Conservation (phyloP, 2,329 filamentous ascomycete species). For the Talaromyces sp. region DNA sequence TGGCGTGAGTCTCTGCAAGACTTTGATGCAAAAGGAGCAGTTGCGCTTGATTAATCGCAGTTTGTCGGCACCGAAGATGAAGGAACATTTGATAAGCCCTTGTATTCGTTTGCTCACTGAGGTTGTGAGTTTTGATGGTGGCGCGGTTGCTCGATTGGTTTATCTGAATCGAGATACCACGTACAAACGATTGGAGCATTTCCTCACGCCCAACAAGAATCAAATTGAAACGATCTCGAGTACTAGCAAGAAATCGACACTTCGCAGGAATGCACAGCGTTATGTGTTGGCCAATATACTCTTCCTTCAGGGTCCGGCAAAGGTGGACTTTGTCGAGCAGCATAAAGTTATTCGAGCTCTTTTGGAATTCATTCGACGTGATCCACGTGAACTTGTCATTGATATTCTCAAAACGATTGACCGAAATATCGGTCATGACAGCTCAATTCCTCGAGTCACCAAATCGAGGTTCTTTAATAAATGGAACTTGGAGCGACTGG, state of each 20-base stretch:
- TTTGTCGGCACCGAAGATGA: slow-evolving; percentile 71
- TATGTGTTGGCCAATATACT: slow-evolving; percentile 76
- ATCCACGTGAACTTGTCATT: slow-evolving; percentile 67
- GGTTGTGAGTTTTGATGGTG: slow-evolving; percentile 79
- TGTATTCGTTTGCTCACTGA: slow-evolving; percentile 81
- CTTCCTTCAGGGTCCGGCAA: slow-evolving; percentile 69
- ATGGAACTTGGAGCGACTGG: slow-evolving; percentile 65
- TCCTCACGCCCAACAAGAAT: slow-evolving; percentile 64
- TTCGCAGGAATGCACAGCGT: slow-evolving; percentile 75
- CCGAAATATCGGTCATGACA: slow-evolving; percentile 67
- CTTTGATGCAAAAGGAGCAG: slow-evolving; percentile 73
- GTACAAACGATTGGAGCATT: slow-evolving; percentile 72
- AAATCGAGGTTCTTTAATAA: slow-evolving; percentile 75
- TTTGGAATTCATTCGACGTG: slow-evolving; percentile 70
- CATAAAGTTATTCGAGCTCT: slow-evolving; percentile 63
- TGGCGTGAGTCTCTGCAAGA: slow-evolving; percentile 73
- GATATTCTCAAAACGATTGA: slow-evolving; percentile 70
- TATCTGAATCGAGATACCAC: slow-evolving; percentile 74
- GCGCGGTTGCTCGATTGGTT: slow-evolving; percentile 68
- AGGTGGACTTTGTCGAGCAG: slow-evolving; percentile 76
- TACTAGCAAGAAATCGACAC: slow-evolving; percentile 65
- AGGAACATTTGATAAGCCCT: slow-evolving; percentile 84
- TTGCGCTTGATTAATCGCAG: slow-evolving; percentile 74
- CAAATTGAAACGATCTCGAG: slow-evolving; percentile 53
- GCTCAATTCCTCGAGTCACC: slow-evolving; percentile 63